phyloP scores from a whole-genome alignment of 2,329 filamentous ascomycete genomes.

The Mycocentrospora acerina region DNA sequence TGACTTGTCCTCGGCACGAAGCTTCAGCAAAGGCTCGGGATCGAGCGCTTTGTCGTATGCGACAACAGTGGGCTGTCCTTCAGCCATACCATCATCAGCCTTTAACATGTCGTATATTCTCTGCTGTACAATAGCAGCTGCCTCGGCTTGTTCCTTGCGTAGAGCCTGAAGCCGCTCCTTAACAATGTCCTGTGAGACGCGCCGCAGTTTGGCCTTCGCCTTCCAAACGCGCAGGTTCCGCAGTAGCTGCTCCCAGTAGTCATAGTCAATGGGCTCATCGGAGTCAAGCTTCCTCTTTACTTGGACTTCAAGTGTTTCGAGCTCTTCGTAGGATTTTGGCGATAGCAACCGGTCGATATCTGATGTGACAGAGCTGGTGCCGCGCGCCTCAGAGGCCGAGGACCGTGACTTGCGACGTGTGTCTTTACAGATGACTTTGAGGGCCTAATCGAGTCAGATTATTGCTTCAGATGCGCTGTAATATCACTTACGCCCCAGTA shows the following conservation, averaged over 20 bases:
- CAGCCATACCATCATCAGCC: slow-evolving; percentile 4
- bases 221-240: slow-evolving; percentile 87
- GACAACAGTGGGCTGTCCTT: slow-evolving; percentile 9
- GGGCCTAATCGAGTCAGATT: slow-evolving; percentile 55
- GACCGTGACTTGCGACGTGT: slow-evolving; percentile 66
- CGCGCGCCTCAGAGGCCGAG: slow-evolving; percentile 66
- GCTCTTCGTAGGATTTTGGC: slow-evolving; percentile 81
- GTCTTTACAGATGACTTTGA: slow-evolving; percentile 81
- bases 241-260: slow-evolving; percentile 95
- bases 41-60: slow-evolving; percentile 53
- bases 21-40: slow-evolving; percentile 66
- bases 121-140: slow-evolving; percentile 59
- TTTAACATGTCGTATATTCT: slow-evolving; percentile 54
- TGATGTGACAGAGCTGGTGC: slow-evolving; percentile 76
- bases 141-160: slow-evolving; percentile 66
- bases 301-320: slow-evolving; percentile 84
- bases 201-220: slow-evolving; percentile 79
- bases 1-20: slow-evolving; percentile 64
- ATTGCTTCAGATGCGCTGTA: slow-evolving; percentile 9
- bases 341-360: slow-evolving; percentile 87
- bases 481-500: slow-evolving; percentile 71
- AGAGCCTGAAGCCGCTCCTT: slow-evolving; percentile 68
- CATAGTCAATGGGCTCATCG: slow-evolving; percentile 89
- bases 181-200: slow-evolving; percentile 74
- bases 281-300: slow-evolving; percentile 83